Conservation (phyloP, 177 flowering plant genomes). For the Tripterygium wilfordii region DNA sequence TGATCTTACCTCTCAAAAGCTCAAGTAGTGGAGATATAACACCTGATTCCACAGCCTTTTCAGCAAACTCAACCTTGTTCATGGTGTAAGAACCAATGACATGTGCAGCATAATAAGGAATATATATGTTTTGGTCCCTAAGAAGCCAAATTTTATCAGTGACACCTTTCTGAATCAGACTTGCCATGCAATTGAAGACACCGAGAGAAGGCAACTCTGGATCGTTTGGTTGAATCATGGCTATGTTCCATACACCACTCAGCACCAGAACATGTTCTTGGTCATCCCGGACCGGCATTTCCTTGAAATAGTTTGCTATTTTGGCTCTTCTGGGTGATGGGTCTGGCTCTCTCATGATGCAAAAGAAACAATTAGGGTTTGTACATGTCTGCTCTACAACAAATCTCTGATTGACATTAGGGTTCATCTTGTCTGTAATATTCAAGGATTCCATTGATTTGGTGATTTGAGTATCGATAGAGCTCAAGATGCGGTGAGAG, state of each 20-base stretch:
- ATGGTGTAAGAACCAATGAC: conserved; percentile 83
- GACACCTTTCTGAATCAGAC: conserved; percentile 36
- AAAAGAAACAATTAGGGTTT: conserved; percentile 62
- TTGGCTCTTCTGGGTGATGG: conserved; percentile 34
- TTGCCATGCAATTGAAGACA: conserved; percentile 61
- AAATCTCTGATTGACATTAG: too few species aligned
- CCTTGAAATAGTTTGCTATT: conserved; percentile 40
- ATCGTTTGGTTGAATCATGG: conserved; percentile 73
- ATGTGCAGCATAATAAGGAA: conserved; percentile 91
- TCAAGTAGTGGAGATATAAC: conserved; percentile 59
- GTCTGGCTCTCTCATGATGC: conserved; percentile 58
- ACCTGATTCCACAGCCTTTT: conserved; percentile 49
- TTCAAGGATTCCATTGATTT: too few species aligned
- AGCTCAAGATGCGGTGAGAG: too few species aligned
- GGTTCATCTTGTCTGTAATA: too few species aligned
- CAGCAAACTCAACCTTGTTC: conserved; percentile 53
- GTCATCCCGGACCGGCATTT: conserved; percentile 41
- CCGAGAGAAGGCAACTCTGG: conserved; percentile 70
- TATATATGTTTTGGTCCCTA: conserved; percentile 61
- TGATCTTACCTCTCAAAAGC: conserved; percentile 67
- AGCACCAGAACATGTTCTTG: conserved; percentile 57
- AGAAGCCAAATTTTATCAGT: conserved; percentile 51
- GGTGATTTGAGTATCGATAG: too few species aligned
- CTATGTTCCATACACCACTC: conserved; percentile 66
- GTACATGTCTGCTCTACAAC: conserved; percentile 22